Evolutionary conservation across 75 land plant genomes (phyloP), one percentile per base, ranked within the genome.

Genomic region (Pseudotsuga menziesii): DNA sequence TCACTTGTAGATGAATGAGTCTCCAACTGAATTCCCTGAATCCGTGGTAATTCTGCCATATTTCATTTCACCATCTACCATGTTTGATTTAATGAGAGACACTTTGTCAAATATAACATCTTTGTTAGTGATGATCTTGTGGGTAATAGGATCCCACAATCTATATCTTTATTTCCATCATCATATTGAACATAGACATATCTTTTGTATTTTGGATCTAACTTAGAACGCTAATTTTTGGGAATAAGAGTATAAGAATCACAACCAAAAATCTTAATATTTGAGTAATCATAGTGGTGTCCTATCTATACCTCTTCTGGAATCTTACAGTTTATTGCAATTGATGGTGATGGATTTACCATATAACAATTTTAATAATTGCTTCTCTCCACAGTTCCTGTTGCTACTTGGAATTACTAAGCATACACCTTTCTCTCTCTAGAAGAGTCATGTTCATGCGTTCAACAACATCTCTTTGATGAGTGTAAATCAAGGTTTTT

Each of bases 371-470:
- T n/a, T 23, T 71, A 71, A 5, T 5, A 39, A 71, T 29, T 71
- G 0, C 54, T 36, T 71, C 52, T 61, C 0, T 29, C 73, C 73
- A 71, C 2, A 71, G 39, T 5, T 35, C 36, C 2, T 35, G 36
- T 35, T 35, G 36, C 3, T 2, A 35, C 36, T 35, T 35, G 36
- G 36, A 1, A 70, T 70, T 70, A 32, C 17, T 19, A 19, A 70
- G 48, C 72, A 70, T 70, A 9, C 41, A 16, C 19, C 25, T 60
- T 70, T 48, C 73, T 41, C 72, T 75, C 44, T 80, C 61, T 17
- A 25, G 19, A 64, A 80, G 29, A 15, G 77, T 80, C 23, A 57
- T 60, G 36, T 80, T 80, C 71, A 80, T 56, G 36, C 72, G 29
- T 27, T 75, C 72, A 52, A 26, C 77, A 5, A 80, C 71, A 2